These are phyloP conservation scores for Cetradonia linearis DNA, from an alignment of 495 filamentous ascomycete species.

Conservation along the genomic window DNA sequence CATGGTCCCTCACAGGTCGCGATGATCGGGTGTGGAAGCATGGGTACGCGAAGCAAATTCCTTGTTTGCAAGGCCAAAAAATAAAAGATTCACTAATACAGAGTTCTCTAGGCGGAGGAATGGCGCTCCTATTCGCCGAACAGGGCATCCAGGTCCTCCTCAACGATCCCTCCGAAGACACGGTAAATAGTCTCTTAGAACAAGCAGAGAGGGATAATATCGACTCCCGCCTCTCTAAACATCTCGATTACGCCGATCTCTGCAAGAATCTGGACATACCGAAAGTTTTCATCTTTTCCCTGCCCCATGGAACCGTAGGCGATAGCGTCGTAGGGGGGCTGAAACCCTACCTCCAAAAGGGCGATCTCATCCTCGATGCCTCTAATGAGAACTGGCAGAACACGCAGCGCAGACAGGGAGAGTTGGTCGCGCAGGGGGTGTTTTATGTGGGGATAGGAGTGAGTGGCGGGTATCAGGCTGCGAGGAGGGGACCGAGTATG, in stretches of 20 bases:
- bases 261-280: conserved; percentile 32
- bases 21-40: conserved; percentile 12
- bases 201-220: conserved; percentile 31
- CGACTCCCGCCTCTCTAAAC: conserved; percentile 29
- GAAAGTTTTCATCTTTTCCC: conserved; percentile 52
- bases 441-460: conserved; percentile 61
- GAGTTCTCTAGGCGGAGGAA: conserved; percentile 19
- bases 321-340: conserved; percentile 55
- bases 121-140: conserved; percentile 57
- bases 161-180: conserved; percentile 44
- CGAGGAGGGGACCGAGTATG: conserved; percentile 53
- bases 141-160: conserved; percentile 45
- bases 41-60: too few relatives aligned
- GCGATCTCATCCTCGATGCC: conserved; percentile 63
- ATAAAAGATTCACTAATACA: background rate
- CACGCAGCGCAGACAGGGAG: conserved; percentile 54
- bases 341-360: conserved; percentile 43
- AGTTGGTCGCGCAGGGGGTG: conserved; percentile 44
- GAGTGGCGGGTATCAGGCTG: conserved; percentile 59
- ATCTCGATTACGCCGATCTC: conserved; percentile 34
- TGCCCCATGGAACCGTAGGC: conserved; percentile 58
- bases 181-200: conserved; percentile 36
- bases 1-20: background rate
- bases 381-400: conserved; percentile 61
- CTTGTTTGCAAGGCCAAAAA: too few relatives aligned